These are phyloP conservation scores for Pichia nakasei DNA, from an alignment of 805 yeast species.

Conservation along the genomic window DNA sequence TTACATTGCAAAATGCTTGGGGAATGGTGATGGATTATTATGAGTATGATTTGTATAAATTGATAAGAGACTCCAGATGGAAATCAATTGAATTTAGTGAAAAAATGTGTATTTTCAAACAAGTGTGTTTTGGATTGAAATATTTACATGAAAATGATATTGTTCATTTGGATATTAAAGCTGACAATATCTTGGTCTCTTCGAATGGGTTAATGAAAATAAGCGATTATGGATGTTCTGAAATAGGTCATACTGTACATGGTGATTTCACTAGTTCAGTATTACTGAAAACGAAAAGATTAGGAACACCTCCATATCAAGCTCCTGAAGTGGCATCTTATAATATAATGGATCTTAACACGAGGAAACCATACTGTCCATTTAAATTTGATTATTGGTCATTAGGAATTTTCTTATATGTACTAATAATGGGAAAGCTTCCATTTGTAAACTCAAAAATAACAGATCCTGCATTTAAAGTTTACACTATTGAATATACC, in stretches of 20 bases:
- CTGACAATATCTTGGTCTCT: constrained; percentile 60
- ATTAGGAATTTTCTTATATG: constrained; percentile 58
- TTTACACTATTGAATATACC: constrained; percentile 34
- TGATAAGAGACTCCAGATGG: constrained; percentile 54
- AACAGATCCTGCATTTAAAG: constrained; percentile 44
- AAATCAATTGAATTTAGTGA: constrained; percentile 39
- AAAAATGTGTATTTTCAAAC: constrained; percentile 61
- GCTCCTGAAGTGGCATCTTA: constrained; percentile 64
- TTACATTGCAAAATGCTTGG: constrained; percentile 62
- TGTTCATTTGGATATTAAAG: constrained; percentile 68
- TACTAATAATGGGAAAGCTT: constrained; percentile 45
- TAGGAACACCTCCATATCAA: constrained; percentile 76
- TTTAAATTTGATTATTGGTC: constrained; percentile 68
- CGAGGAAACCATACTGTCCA: constrained; percentile 37
- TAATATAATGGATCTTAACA: constrained; percentile 25
- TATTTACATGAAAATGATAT: constrained; percentile 58
- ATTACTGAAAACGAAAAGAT: constrained; percentile 34
- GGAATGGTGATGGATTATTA: constrained; percentile 65
- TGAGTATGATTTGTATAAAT: constrained; percentile 50
- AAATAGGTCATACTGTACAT: constrained; percentile 47
- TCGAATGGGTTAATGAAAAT: constrained; percentile 53
- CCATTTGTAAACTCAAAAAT: constrained; percentile 50
- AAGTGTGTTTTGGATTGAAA: constrained; percentile 51
- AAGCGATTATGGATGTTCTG: constrained; percentile 73
- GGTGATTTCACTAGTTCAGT: constrained; percentile 39